Conservation (phyloP, 2,329 filamentous ascomycete genomes). For the Bipolaris oryzae region DNA sequence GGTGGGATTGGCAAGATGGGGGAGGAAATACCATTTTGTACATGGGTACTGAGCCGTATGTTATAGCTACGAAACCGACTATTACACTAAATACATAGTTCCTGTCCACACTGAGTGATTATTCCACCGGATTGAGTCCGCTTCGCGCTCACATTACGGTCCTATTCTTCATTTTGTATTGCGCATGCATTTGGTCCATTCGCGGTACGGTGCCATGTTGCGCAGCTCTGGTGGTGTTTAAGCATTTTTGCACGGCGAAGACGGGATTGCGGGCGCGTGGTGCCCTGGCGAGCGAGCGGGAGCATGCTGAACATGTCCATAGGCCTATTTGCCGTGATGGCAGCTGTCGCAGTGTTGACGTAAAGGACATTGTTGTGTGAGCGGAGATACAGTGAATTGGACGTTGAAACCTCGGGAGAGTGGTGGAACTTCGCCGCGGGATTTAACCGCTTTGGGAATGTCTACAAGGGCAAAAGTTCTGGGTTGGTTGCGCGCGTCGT, state of each 20-base stretch:
- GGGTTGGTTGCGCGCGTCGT: constrained; percentile 7
- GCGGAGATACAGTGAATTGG: constrained; percentile 7
- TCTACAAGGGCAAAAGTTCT: constrained; percentile 6
- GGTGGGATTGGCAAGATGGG: background rate
- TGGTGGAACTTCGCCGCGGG: constrained; percentile 38
- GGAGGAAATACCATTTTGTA: constrained; percentile 74
- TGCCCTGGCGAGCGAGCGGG: constrained; percentile 33
- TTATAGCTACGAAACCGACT: constrained; percentile 77
- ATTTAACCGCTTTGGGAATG: constrained; percentile 36
- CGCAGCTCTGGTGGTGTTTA: constrained; percentile 40
- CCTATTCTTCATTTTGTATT: constrained; percentile 70
- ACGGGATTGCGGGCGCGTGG: constrained; percentile 26
- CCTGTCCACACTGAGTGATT: constrained; percentile 37
- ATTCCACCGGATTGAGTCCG: background rate
- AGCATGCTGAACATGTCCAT: constrained; percentile 48
- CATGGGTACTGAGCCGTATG: constrained; percentile 82
- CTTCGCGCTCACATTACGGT: constrained; percentile 63
- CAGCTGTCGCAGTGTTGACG: constrained; percentile 28
- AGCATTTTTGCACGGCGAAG: constrained; percentile 34
- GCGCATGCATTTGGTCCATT: constrained; percentile 69
- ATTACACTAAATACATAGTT: constrained; percentile 80
- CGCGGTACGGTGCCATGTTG: constrained; percentile 53
- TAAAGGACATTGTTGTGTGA: constrained; percentile 36
- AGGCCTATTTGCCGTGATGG: constrained; percentile 29
- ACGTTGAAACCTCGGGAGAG: constrained; percentile 20